Evolutionary conservation across 2,329 filamentous ascomycete species (phyloP), one percentile per base, ranked within the genome.

Genomic region (Thyridium curvatum): DNA sequence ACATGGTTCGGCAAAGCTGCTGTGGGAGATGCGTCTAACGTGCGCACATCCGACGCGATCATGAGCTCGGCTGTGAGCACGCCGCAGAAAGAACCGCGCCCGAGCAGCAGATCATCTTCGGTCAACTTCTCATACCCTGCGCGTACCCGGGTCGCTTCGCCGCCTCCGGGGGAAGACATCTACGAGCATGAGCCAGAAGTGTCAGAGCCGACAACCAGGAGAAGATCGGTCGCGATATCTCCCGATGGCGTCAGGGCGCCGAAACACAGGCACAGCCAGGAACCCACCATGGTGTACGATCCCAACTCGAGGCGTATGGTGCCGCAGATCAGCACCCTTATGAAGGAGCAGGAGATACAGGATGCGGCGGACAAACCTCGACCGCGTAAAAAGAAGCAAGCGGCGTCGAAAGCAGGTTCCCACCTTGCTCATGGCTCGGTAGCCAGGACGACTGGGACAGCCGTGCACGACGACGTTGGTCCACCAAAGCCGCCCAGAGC

Each of bases 301-400:
- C 68, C 77, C n/a, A 82, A 82, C 48, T 80, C 79, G 13, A 69
- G 79, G 47, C 72, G 79, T 42, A 79, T 82, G 67, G 66, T 82
- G 4, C 68, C 72, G 3, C 68, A 60, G 38, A 55, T 53, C 6
- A 62, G 72, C 18, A 46, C 74, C 14, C 34, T 64, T 46, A 67
- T 56, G 36, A 59, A 59, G 33, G 67, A 73, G 37, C 62, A 69
- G 39, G 58, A 52, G 26, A 50, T 68, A 4, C 52, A 59, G 17
- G 59, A 69, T 39, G 56, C 59, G 13, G 54, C 62, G 0, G 64
- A 69, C 28, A 64, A 60, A 35, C 59, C 61, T 1, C 41, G 46
- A 13, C 59, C 52, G 36, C 71, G 57, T 45, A 69, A 62, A 43
- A 72, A 65, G 47, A 68, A 62, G 45, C 50, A 58, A 30, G 49